A percentile compares a stretch with the other conserved stretches of the same genome.
phyloP scores from a whole-genome alignment of 768 basidiomycete species.

The Chalciporus pseudorubinellus region DNA sequence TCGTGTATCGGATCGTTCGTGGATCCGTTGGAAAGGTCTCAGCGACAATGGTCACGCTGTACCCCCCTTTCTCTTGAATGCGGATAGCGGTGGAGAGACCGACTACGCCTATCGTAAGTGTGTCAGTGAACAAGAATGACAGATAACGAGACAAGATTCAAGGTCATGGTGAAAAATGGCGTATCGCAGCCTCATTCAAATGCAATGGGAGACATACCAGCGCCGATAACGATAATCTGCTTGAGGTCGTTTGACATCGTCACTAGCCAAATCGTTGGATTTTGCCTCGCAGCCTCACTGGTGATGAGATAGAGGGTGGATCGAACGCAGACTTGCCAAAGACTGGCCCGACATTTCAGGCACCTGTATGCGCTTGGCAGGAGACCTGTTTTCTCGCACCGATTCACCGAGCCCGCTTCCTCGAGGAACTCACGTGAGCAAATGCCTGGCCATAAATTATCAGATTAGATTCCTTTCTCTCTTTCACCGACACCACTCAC shows the following conservation, averaged over 20 bases:
- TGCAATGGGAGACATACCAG: no score
- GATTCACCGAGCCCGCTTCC: no score
- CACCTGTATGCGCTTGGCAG: no score
- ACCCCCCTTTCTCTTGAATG: slow-evolving; percentile 62
- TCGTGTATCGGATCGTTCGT: slow-evolving; percentile 73
- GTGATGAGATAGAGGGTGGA: no score
- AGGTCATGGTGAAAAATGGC: no score
- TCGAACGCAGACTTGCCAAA: no score
- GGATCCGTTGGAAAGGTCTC: slow-evolving; percentile 71
- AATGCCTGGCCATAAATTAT: background rate
- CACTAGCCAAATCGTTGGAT: slow-evolving; percentile 12
- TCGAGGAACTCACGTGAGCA: slow-evolving; percentile 1
- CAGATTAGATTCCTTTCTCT: background rate
- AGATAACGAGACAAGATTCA: background rate
- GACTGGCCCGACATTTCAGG: no score
- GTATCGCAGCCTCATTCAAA: no score
- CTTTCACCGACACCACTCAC: background rate
- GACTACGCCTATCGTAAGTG: slow-evolving; percentile 55
- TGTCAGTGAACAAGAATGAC: background rate
- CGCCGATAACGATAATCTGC: slow-evolving; percentile 39
- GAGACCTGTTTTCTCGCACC: no score
- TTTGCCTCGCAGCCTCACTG: background rate
- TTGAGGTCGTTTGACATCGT: slow-evolving; percentile 21
- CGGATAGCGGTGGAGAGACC: slow-evolving; percentile 75
- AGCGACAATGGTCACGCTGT: slow-evolving; percentile 67